Percentiles rank a stretch among this genome's conserved stretches.
phyloP scores from a whole-genome alignment of 2,329 filamentous ascomycete genomes.

The Aureobasidium sp. region DNA sequence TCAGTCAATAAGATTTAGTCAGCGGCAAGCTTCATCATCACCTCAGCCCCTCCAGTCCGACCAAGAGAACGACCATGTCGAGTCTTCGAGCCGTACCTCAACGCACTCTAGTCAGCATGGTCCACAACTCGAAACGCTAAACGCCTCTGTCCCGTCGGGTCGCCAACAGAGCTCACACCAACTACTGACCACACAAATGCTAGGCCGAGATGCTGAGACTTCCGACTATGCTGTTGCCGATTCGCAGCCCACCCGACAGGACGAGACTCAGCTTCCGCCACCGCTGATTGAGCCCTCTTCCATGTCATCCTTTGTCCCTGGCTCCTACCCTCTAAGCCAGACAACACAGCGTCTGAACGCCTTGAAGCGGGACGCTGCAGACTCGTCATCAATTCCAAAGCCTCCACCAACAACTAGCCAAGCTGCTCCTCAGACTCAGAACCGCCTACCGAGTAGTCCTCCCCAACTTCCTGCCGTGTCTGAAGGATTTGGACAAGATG shows the following conservation, averaged over 20 bases:
- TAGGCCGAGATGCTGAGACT: background rate
- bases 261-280: slow-evolving; percentile 26
- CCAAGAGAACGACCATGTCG: background rate
- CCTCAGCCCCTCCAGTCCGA: background rate
- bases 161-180: slow-evolving; percentile 6
- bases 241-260: slow-evolving; percentile 35
- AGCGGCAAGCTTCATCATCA: slow-evolving; percentile 16
- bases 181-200: background rate
- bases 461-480: slow-evolving; percentile 20
- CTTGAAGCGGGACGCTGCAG: slow-evolving; percentile 6
- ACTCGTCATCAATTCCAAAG: slow-evolving; percentile 21
- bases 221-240: slow-evolving; percentile 37
- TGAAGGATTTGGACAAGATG: background rate
- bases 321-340: slow-evolving; percentile 29
- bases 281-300: slow-evolving; percentile 31
- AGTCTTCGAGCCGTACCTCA: slow-evolving; percentile 8
- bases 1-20: slow-evolving; percentile 29
- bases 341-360: slow-evolving; percentile 5
- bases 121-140: background rate
- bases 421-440: slow-evolving; percentile 19
- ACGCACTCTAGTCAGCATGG: background rate
- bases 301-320: slow-evolving; percentile 28
- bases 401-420: slow-evolving; percentile 17
- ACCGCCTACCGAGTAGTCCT: slow-evolving; percentile 31
- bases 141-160: background rate